Base-by-base conservation (phyloP, 805 yeast genomes). In the Maudiozyma barnettii region DNA sequence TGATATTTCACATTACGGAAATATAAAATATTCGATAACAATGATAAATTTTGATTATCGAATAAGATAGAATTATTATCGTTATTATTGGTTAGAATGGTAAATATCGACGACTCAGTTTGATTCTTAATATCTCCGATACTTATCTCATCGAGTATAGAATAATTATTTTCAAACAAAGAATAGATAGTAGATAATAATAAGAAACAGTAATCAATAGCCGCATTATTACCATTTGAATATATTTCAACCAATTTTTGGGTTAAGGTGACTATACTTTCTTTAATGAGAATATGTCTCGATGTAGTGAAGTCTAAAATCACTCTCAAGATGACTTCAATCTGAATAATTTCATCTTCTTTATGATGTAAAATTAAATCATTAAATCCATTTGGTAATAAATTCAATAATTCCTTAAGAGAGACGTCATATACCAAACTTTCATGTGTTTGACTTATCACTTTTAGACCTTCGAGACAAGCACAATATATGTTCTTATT, bases 381-480 rank as follows among this genome's bases (percentile, higher is more conserved):
- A 13, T 60, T 52, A 6, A 59, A 66, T 16, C 69, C 65, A n/a
- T 70, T 71, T 2, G 84, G 82, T 21, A 83, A 64, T 18, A 74
- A 59, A 1, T 75, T 60, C 10, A 82, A 56, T 47, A 81, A 61
- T 21, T 68, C 71, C 7, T 82, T 84, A 41, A 79, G 64, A 1
- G 80, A 71, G 19, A 72, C 61, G 22, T 76, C 79, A 22, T 78
- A 60, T 1, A 84, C 73, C 1, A 75, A 55, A 23, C 67, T 57
- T 5, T 58, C 65, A 43, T 60, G 49, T 14, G 51, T 47, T 19
- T 51, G 57, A 43, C 65, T 58, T 7, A 60, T 60, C 2, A 82
- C 65, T 5, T 74, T 71, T 44, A 89, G 63, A 0, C 88, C 81
- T 9, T 67, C 72, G 21, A 83, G 59, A 13, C 81, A 72, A 13